Conservation (phyloP, 2,329 filamentous ascomycete genomes). For the Xylariaceae sp. region DNA sequence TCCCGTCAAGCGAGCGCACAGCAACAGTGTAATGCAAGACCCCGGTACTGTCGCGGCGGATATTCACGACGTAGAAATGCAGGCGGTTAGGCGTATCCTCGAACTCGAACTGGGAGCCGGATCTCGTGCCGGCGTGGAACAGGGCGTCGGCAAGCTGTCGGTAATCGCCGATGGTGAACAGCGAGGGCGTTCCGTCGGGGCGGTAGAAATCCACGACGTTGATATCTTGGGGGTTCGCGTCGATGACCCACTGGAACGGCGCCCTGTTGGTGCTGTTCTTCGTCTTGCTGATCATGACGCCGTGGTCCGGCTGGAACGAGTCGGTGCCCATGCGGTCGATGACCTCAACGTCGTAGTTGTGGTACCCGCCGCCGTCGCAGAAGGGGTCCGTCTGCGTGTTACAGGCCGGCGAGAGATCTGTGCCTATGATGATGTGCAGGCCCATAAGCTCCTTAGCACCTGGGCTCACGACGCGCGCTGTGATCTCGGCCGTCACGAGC, state of each 20-base stretch:
- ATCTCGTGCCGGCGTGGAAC: conserved; percentile 60
- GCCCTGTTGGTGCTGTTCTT: conserved; percentile 48
- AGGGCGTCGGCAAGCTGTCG: conserved; percentile 60
- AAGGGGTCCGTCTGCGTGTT: conserved; percentile 49
- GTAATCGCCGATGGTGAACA: conserved; percentile 60
- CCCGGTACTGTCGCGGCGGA: conserved; percentile 49
- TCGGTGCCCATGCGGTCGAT: conserved; percentile 62
- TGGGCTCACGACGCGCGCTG: conserved; percentile 54
- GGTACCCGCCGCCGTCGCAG: conserved; percentile 59
- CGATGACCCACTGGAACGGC: conserved; percentile 62
- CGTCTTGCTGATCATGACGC: conserved; percentile 61
- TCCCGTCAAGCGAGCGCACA: conserved; percentile 51
- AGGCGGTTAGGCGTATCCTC: conserved; percentile 54
- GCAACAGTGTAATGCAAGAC: conserved; percentile 57
- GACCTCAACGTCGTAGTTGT: conserved; percentile 60
- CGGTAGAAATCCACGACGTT: conserved; percentile 56
- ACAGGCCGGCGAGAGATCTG: conserved; percentile 54
- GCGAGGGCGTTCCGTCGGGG: conserved; percentile 54
- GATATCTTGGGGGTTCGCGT: conserved; percentile 61
- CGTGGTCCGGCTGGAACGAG: conserved; percentile 57
- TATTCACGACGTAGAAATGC: conserved; percentile 57
- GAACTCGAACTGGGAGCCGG: conserved; percentile 57
- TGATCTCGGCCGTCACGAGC: conserved; percentile 53
- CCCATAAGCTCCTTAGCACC: conserved; percentile 51
- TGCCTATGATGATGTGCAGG: conserved; percentile 53